A percentile compares a stretch with the other conserved stretches of the same genome.
Evolutionary conservation across 345 rosid genomes (phyloP).

Genomic region (Gossypium bickii): DNA sequence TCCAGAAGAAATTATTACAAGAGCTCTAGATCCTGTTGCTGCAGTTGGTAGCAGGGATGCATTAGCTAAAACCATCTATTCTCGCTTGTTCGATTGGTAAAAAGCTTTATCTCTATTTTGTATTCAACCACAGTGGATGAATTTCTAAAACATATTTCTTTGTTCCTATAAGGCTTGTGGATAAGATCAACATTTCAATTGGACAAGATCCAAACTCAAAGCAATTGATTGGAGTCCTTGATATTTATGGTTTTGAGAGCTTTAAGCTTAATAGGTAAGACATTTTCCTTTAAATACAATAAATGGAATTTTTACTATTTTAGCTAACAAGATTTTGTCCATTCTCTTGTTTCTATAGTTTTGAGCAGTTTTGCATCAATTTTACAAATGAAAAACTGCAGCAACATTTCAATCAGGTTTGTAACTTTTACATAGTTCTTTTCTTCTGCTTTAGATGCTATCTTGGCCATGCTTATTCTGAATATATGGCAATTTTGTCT

Average conservation of each 20-base stretch:
- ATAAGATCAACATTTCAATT: constrained; percentile 83
- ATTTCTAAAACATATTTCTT: constrained; percentile 9
- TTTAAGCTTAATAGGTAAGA: constrained; percentile 89
- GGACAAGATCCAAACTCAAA: constrained; percentile 99
- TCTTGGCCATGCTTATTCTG: constrained; percentile 16
- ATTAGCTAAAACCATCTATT: constrained; percentile 88
- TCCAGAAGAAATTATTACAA: constrained; percentile 97
- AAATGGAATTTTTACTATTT: constrained; percentile 4
- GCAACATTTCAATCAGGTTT: constrained; percentile 98
- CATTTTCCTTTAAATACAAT: constrained; percentile 21
- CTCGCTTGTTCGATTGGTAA: constrained; percentile 99
- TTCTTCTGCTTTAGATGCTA: constrained; percentile 10
- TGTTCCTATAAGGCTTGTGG: constrained; percentile 75
- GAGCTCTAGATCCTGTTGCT: constrained; percentile 85
- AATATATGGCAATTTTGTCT: constrained; percentile 18
- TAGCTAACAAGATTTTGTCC: constrained; percentile 22
- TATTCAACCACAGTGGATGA: constrained; percentile 14
- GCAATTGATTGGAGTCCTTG: constrained; percentile 92
- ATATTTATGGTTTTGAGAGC: constrained; percentile 98
- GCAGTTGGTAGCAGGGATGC: constrained; percentile 95
- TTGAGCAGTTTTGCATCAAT: constrained; percentile 99
- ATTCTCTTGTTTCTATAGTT: constrained; percentile 37
- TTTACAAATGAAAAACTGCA: constrained; percentile 98
- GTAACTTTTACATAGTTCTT: constrained; percentile 17
- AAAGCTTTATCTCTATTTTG: constrained; percentile 14